Evolutionary conservation across 192 early-diverging fungal species (phyloP).

Genomic region (Fimicolochytrium jonesii): DNA sequence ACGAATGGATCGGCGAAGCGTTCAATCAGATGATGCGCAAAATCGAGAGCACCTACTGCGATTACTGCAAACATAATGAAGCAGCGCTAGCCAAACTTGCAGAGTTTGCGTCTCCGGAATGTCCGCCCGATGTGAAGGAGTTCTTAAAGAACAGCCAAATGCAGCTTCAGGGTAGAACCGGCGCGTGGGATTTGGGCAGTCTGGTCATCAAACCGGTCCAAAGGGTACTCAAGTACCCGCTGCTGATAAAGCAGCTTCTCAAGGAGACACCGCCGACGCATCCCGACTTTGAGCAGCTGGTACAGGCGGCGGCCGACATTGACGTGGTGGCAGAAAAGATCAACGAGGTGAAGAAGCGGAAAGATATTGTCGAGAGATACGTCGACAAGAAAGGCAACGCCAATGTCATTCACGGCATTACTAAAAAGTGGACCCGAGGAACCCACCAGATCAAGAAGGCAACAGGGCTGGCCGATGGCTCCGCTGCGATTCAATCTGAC

Average conservation of each 20-base stretch:
- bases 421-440: conserved; percentile 61
- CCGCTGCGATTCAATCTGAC: conserved; percentile 33
- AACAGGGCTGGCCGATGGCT: conserved; percentile 48
- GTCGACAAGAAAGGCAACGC: conserved; percentile 64
- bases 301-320: conserved; percentile 44
- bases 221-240: conserved; percentile 93
- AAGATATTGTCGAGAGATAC: conserved; percentile 81
- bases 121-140: conserved; percentile 34
- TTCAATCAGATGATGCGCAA: conserved; percentile 37
- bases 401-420: conserved; percentile 74
- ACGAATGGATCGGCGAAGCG: conserved; percentile 46
- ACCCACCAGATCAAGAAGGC: conserved; percentile 64
- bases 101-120: conserved; percentile 52
- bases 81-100: conserved; percentile 56
- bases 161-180: conserved; percentile 65
- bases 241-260: conserved; percentile 69
- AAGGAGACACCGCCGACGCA: conserved; percentile 52
- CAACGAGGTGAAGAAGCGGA: conserved; percentile 81
- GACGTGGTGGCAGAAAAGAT: conserved; percentile 72
- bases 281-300: conserved; percentile 55
- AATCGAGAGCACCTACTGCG: conserved; percentile 60
- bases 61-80: conserved; percentile 77
- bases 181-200: conserved; percentile 87
- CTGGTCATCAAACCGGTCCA: conserved; percentile 96
- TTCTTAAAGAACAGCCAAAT: conserved; percentile 54